These are phyloP conservation scores for Phytopythium litorale DNA, from an alignment of 352 stramenopile genomes.

Conservation along the genomic window DNA sequence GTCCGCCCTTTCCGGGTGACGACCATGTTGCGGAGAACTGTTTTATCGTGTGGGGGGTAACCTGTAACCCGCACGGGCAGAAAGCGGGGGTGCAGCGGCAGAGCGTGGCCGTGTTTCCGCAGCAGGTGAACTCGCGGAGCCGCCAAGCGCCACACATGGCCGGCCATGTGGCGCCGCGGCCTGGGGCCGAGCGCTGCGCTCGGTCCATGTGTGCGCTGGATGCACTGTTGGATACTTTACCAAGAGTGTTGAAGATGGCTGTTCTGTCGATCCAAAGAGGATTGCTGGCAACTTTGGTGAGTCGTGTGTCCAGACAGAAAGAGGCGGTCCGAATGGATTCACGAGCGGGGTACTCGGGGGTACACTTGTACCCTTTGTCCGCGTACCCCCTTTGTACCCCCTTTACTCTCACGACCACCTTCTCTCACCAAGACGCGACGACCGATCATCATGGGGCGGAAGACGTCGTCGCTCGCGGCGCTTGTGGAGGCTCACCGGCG, in stretches of 20 bases:
- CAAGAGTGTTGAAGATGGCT: too few species aligned
- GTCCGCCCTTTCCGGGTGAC: neutral
- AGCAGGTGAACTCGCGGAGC: neutral
- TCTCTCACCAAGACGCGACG: too few species aligned
- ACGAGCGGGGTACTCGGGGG: too few species aligned
- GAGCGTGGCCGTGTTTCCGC: neutral
- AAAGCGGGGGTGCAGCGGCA: neutral
- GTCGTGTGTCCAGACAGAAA: too few species aligned
- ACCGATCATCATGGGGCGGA: constrained; percentile 9
- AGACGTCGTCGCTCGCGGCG: constrained; percentile 19
- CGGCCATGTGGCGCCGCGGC: neutral
- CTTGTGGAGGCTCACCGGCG: constrained; percentile 16
- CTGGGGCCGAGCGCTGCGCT: neutral
- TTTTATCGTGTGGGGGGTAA: neutral
- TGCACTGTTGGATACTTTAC: too few species aligned
- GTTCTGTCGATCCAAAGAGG: too few species aligned
- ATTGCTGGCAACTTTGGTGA: too few species aligned
- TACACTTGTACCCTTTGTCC: too few species aligned
- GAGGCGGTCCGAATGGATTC: too few species aligned
- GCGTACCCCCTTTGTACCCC: too few species aligned
- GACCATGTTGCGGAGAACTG: neutral
- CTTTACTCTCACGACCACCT: too few species aligned
- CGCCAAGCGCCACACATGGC: neutral
- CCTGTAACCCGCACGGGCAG: too few species aligned
- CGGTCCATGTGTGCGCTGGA: neutral